Evolutionary conservation across 2,329 filamentous ascomycete species (phyloP), one percentile per base, ranked within the genome.

Genomic region (Orbilia ellipsospora): DNA sequence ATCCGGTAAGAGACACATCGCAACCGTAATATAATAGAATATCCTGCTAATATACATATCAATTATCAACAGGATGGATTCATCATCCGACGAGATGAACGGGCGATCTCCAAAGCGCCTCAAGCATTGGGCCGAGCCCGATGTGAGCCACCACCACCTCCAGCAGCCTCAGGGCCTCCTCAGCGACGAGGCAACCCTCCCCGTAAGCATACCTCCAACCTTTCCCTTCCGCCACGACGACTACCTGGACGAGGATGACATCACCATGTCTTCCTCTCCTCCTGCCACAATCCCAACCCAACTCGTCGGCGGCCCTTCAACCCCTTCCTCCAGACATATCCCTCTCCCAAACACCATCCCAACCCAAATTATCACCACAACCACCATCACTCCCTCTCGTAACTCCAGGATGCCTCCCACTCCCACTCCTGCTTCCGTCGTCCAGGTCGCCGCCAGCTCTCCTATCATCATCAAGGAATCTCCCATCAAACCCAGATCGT

Each of bases 361-460:
- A 77, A 66, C 65, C 48, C 28, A 45, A 44, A 59, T 55, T 52
- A 66, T 76, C 57, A 36, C 31, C 31, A 36, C 31, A 1, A 36
- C 31, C 31, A 23, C 23, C 23, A 77, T 45, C 72, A 78, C 81
- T 78, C 80, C 65, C 6, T 55, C 65, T 40, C 65, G 65, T 36
- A 54, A 72, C 42, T 31, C 60, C 15, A 55, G 44, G 3, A 51
- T 70, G 4, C 66, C 81, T 57, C 31, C 31, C 31, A 36, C 31
- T 36, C 31, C 31, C 31, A 36, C 31, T 36, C 31, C 31, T 2
- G 31, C 31, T 36, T 81, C 85, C 44, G 81, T 86, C 60, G 84
- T 97, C 67, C 94, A 97, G 82, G 94, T 97, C 2, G 90, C 90
- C 31, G 92, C 92, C n/a, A 97, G 94, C 2, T 97, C 94, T 0